Conservation (phyloP, 331 rosid genomes). For the Malus hybrid region DNA sequence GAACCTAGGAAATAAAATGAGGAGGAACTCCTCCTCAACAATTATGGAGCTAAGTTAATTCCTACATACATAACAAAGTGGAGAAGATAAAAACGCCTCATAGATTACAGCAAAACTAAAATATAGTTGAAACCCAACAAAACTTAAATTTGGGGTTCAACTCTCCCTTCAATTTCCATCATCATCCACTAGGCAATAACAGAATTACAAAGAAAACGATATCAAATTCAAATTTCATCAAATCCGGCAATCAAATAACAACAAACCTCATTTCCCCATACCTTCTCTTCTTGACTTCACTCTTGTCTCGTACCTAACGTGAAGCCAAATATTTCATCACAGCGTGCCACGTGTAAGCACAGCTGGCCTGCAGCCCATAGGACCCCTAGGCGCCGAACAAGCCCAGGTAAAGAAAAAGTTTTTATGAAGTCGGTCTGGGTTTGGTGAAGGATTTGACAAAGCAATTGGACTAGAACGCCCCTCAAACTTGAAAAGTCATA, state of each 20-base stretch:
- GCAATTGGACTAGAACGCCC: no score
- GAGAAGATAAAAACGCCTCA: no score
- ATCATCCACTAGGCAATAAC: neutral
- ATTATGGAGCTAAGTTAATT: no score
- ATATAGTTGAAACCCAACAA: neutral
- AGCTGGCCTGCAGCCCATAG: neutral
- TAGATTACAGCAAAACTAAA: no score
- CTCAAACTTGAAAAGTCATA: no score
- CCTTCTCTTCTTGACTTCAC: neutral
- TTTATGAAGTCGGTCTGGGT: no score
- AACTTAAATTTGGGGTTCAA: neutral
- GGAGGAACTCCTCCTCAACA: no score
- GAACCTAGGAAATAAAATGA: no score
- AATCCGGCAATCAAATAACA: neutral
- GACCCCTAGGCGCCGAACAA: neutral
- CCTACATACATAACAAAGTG: no score
- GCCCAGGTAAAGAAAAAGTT: neutral
- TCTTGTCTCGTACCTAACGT: neutral
- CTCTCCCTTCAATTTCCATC: neutral
- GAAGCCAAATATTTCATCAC: neutral
- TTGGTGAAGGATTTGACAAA: no score
- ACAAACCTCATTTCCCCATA: neutral
- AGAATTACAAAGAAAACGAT: neutral
- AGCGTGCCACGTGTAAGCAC: slow-evolving; percentile 12
- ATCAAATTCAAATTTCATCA: neutral